Evolutionary conservation across 495 filamentous ascomycete species (phyloP), one percentile per base, ranked within the genome.

Genomic region (Bathelium albidoporum): DNA sequence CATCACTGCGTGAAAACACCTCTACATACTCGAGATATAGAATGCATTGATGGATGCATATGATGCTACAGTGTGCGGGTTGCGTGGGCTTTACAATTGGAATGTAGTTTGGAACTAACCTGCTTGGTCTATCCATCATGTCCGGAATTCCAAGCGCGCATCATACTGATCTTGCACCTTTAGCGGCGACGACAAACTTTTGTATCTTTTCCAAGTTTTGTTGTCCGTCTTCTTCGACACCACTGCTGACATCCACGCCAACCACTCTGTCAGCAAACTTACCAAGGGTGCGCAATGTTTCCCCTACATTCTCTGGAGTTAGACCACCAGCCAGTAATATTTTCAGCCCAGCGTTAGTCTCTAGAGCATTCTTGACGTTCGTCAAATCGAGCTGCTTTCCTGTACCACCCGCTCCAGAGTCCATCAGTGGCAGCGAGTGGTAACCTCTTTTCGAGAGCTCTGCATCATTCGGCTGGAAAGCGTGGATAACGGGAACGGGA

Each of bases 191-290:
- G 9, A 97, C 81, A 75, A 99, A 99, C 12, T 77, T 83, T 65
- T 79, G 77, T 62, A 99, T 97, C 78, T 89, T 95, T 61, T 86
- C 83, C 59, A 91, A 55, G 74, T 87, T 88, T 71, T 99, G 95
- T 69, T 78, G 73, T 10, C 93, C 94, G 66, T 88, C 82, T 28
- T 82, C 83, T 77, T 98, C 94, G 14, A 99, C 90, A 0, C 94
- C 94, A 69, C 89, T 95, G 71, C 91, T 95, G 3, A 96, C 89
- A 78, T 99, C 94, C 41, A 99, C 87, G 1, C 86, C 92, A 41
- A 89, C 76, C 2, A 97, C 83, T 69, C 85, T 80, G 3, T 76
- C 74, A 29, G 76, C 79, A 7, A 79, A 73, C 18, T 78, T 69
- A 2, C 84, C 85, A 34, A 89, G 73, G 29, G 79, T 78, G 5